A percentile compares a stretch with the other conserved stretches of the same genome.
phyloP scores from a whole-genome alignment of 176 grass and related monocot genomes.

The Cocos nucifera region DNA sequence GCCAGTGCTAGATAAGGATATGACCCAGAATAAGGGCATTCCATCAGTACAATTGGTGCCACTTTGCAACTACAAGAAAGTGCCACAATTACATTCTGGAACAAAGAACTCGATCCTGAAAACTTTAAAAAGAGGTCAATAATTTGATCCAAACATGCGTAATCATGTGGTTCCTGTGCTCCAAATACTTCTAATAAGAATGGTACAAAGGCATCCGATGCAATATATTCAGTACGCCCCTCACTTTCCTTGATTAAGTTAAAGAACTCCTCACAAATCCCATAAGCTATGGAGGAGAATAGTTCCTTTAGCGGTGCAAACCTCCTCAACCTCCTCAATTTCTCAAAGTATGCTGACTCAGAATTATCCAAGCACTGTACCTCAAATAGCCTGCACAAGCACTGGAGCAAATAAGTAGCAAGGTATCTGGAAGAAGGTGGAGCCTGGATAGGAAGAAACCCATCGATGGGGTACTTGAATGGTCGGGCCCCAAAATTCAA shows the following conservation, averaged over 20 bases:
- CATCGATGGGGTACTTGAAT: constrained; percentile 61
- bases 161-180: constrained; percentile 59
- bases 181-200: constrained; percentile 58
- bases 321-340: constrained; percentile 65
- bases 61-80: constrained; percentile 79
- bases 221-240: constrained; percentile 49
- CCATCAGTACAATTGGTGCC: constrained; percentile 62
- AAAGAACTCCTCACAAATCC: constrained; percentile 60
- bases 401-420: constrained; percentile 52
- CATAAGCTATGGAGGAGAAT: constrained; percentile 54
- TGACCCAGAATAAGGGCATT: constrained; percentile 69
- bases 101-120: constrained; percentile 35
- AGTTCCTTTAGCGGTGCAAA: constrained; percentile 66
- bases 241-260: constrained; percentile 37
- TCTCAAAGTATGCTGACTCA: constrained; percentile 75
- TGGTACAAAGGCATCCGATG: constrained; percentile 43
- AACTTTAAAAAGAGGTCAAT: constrained; percentile 61
- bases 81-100: constrained; percentile 54
- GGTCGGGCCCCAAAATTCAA: constrained; percentile 75
- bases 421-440: constrained; percentile 39
- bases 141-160: constrained; percentile 49
- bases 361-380: constrained; percentile 62
- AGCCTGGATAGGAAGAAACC: constrained; percentile 56
- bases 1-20: constrained; percentile 61
- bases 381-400: constrained; percentile 54